Base-by-base conservation (phyloP, 176 grass and related monocot species). In the Oryza nivara region DNA sequence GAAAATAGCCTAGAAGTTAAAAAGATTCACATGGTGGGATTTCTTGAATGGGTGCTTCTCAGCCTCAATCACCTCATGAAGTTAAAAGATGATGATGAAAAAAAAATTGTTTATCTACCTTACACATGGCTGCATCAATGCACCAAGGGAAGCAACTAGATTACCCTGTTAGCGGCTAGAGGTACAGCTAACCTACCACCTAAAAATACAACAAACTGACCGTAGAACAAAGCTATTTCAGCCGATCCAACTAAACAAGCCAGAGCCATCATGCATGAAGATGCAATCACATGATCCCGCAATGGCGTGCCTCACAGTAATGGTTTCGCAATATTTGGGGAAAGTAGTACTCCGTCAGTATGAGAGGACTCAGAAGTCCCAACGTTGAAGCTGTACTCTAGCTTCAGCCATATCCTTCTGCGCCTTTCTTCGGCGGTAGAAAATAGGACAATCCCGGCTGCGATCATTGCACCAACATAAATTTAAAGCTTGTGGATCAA, bases 361-460 rank as follows among this genome's bases (percentile, higher is more conserved):
- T 41, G 52, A 22, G 2, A 56, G 16, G 73, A 12, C 44, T 93
- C 88, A 98, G 68, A 98, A 98, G 77, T 92, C 92, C 96, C 96
- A 98, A 0, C 96, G 93, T 11, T 92, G 89, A 68, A 98, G 96
- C 80, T 98, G 96, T 51, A 87, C 43, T 75, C 91, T 98, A 89
- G 96, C 96, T 90, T 98, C 91, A 17, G 96, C 89, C 96, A 98
- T 94, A 76, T 98, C 96, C 76, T 98, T 98, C 74, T 98, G 96
- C 1, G 93, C 96, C 86, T 98, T 98, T 54, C 92, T 93, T 74
- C 96, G 77, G 49, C 96, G 88, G 74, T 98, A 98, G 79, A 98
- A 98, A 65, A 98, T 98, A 4, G 96, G 96, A 72, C 96, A 98
- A 86, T 98, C 96, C 64, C 95, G 92, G 81, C 95, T 98, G 86